Percentiles rank a stretch among this genome's conserved stretches.
These are phyloP conservation scores for Pecoramyces ruminantium DNA, from an alignment of 192 early-diverging fungal genomes.

Conservation along the genomic window DNA sequence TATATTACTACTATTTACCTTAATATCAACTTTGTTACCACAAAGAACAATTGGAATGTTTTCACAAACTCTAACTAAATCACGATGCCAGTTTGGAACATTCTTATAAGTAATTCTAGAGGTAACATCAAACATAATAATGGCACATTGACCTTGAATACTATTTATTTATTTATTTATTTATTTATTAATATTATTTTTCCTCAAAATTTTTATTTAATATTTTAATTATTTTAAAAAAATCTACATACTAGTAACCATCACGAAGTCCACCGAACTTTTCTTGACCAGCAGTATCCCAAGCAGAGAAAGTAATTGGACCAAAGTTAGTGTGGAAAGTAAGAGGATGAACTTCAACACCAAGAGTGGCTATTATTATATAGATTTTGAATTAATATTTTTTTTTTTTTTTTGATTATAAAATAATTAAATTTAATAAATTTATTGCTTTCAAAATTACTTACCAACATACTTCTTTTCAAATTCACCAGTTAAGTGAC, in stretches of 20 bases:
- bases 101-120: constrained; percentile 99
- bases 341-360: constrained; percentile 98
- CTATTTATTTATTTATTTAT: constrained; percentile 1
- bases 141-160: constrained; percentile 97
- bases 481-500: constrained; percentile 98
- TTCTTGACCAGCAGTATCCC: constrained; percentile 99
- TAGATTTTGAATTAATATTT: background rate
- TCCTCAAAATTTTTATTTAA: too few species aligned
- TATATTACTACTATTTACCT: constrained; percentile 48
- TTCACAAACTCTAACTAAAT: constrained; percentile 97
- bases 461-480: constrained; percentile 99
- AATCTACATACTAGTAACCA: constrained; percentile 83
- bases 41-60: constrained; percentile 99
- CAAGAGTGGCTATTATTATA: constrained; percentile 70
- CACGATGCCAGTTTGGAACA: constrained; percentile 99
- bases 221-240: too few species aligned
- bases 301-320: constrained; percentile 92
- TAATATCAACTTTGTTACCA: constrained; percentile 99
- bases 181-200: background rate
- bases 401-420: too few species aligned
- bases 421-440: background rate
- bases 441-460: constrained; percentile 4
- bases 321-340: constrained; percentile 97
- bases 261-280: constrained; percentile 99
- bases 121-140: constrained; percentile 99